These are phyloP conservation scores for Phellinidium pouzarii DNA, from an alignment of 1,284 basidiomycete species.

Conservation along the genomic window DNA sequence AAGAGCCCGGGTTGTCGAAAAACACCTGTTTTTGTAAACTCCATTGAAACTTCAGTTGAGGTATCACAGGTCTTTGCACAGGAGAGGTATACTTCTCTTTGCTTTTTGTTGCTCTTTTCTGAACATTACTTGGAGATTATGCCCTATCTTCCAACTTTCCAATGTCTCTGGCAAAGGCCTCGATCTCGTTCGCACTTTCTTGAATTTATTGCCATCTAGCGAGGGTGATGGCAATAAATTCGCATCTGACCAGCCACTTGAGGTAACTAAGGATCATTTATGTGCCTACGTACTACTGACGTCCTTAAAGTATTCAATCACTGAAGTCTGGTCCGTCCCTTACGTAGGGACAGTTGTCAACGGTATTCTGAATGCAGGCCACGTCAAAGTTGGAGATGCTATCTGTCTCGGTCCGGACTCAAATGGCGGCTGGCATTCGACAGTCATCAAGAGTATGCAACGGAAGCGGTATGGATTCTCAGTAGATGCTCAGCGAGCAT, in stretches of 20 bases:
- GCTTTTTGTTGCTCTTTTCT: slow-evolving; percentile 7
- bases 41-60: slow-evolving; percentile 72
- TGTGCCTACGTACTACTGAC: slow-evolving; percentile 1
- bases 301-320: slow-evolving; percentile 60
- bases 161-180: slow-evolving; percentile 94
- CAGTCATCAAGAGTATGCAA: slow-evolving; percentile 88
- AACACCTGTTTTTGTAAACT: slow-evolving; percentile 71
- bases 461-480: slow-evolving; percentile 63
- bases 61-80: slow-evolving; percentile 66
- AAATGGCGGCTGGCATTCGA: slow-evolving; percentile 82
- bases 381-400: slow-evolving; percentile 73
- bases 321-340: slow-evolving; percentile 85
- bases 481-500: neutral
- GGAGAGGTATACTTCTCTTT: slow-evolving; percentile 44
- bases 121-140: slow-evolving; percentile 47
- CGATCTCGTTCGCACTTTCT: slow-evolving; percentile 75
- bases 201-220: slow-evolving; percentile 82
- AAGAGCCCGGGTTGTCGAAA: slow-evolving; percentile 91
- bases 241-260: slow-evolving; percentile 78
- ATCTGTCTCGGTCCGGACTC: slow-evolving; percentile 90
- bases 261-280: slow-evolving; percentile 40
- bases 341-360: slow-evolving; percentile 96
- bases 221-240: slow-evolving; percentile 79
- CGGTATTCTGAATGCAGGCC: slow-evolving; percentile 80
- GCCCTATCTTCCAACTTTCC: slow-evolving; percentile 90